Evolutionary conservation across 2,329 filamentous ascomycete genomes (phyloP).

Genomic region (Colletotrichum graminicola): DNA sequence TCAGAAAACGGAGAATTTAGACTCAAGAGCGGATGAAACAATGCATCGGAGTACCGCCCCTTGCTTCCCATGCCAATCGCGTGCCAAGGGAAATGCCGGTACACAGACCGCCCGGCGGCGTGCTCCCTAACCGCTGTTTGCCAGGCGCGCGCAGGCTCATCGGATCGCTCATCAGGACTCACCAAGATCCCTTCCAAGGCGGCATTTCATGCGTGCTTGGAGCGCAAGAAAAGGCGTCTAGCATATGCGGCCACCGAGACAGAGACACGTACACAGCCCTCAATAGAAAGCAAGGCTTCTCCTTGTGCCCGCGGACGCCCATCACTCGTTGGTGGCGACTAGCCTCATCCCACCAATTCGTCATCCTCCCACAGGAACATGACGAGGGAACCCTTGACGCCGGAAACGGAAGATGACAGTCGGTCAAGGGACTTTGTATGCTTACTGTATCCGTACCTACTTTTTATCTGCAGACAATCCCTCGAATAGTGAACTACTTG

Average conservation of each 20-base stretch:
- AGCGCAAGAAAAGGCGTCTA: not conserved
- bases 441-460: not conserved
- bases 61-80: conserved; percentile 30
- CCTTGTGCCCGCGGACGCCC: not conserved
- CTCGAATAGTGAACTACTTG: conserved; percentile 15
- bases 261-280: conserved; percentile 20
- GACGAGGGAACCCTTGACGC: not conserved
- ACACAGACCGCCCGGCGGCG: conserved; percentile 21
- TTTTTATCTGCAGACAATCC: not conserved
- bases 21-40: conserved; percentile 37
- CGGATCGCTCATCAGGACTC: conserved; percentile 23
- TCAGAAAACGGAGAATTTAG: conserved; percentile 37
- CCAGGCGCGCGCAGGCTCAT: conserved; percentile 29
- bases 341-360: not conserved
- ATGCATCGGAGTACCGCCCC: conserved; percentile 40
- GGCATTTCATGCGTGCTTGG: not conserved
- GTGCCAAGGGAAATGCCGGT: conserved; percentile 37
- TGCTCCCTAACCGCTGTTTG: conserved; percentile 22
- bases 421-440: conserved; percentile 8
- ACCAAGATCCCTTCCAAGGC: conserved; percentile 17
- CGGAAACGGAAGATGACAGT: conserved; percentile 18
- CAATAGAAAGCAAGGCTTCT: conserved; percentile 2
- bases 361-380: conserved; percentile 4
- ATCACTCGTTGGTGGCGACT: not conserved
- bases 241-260: conserved; percentile 8